Evolutionary conservation across 2,329 filamentous ascomycete genomes (phyloP), one percentile per base, ranked within the genome.

Genomic region (Epichloe elymi): DNA sequence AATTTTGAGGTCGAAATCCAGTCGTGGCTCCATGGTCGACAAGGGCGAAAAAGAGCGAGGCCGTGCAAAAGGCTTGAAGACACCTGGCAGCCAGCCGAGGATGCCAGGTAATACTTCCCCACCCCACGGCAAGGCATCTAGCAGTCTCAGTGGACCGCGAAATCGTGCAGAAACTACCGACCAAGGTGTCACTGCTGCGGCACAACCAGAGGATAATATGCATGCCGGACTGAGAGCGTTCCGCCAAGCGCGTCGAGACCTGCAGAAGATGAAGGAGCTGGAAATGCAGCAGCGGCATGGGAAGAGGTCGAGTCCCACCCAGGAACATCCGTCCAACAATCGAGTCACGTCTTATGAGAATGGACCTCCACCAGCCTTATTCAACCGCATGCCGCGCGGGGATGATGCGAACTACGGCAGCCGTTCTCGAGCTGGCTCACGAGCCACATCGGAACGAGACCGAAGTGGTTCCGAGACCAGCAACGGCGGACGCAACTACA

Each of bases 1-100:
- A 20, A 78, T 86, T 50, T 67, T 88, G 49, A 78, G 79, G 54
- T 67, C 76, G 20, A 87, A 85, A 65, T 76, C 81, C 3, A 89
- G 85, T 61, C 74, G 76, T 19, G 80, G 83, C 14, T 85, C 84
- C 3, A 67, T 88, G 26, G 70, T 74, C 26, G 75, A 76, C 17
- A 65, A 72, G 46, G 64, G 70, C 23, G 65, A 61, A 51, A 59
- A 52, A 17, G 72, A 69, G 1, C 58, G 60, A 6, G 67, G 66
- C 8, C 74, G 69, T 53, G 65, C 73, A 2, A 86, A 82, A 60
- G 69, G 76, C 0, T 74, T 77, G 63, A 85, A 81, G 64, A 76
- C 82, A 62, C 72, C 83, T 11, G 80, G 80, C 3, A 64, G 84
- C 14, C 74, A 74, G 8, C 63, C 67, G 8, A 58, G 68, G 3